phyloP scores from a whole-genome alignment of 805 yeast genomes.

The Candida chauliodis region DNA sequence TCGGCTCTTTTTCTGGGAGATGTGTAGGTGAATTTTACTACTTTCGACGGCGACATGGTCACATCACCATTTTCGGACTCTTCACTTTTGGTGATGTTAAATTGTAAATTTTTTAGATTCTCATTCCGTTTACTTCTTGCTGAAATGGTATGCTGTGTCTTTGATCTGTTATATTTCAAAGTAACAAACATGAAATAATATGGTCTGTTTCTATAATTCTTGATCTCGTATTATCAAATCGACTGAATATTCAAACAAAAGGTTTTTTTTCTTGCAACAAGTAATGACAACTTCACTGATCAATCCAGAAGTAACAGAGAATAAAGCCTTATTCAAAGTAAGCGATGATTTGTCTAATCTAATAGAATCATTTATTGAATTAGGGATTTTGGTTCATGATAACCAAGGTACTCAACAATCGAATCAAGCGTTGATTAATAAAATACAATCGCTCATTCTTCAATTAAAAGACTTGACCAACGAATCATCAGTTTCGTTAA shows the following conservation, averaged over 20 bases:
- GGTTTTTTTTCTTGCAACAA: neutral
- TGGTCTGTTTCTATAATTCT: neutral
- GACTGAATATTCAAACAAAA: neutral
- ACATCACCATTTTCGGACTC: neutral
- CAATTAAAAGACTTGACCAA: constrained; percentile 30
- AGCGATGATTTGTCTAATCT: constrained; percentile 29
- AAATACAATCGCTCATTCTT: constrained; percentile 39
- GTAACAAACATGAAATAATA: constrained; percentile 5
- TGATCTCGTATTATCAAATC: too few relatives aligned
- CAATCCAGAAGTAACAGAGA: constrained; percentile 20
- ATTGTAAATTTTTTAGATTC: too few relatives aligned
- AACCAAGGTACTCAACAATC: constrained; percentile 86
- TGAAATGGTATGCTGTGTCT: too few relatives aligned
- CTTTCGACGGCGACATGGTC: neutral
- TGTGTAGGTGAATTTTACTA: neutral
- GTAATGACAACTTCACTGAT: constrained; percentile 7
- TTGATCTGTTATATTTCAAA: constrained; percentile 9
- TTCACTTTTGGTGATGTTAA: too few relatives aligned
- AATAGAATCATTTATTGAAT: constrained; percentile 75
- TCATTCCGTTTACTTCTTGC: too few relatives aligned
- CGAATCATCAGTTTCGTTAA: neutral
- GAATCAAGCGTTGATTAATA: constrained; percentile 42
- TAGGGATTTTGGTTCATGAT: constrained; percentile 91
- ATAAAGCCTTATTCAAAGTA: constrained; percentile 27
- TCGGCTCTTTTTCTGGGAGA: neutral